These are phyloP conservation scores for Leccinum longicurvipes DNA, from an alignment of 768 basidiomycete species.

Conservation along the genomic window DNA sequence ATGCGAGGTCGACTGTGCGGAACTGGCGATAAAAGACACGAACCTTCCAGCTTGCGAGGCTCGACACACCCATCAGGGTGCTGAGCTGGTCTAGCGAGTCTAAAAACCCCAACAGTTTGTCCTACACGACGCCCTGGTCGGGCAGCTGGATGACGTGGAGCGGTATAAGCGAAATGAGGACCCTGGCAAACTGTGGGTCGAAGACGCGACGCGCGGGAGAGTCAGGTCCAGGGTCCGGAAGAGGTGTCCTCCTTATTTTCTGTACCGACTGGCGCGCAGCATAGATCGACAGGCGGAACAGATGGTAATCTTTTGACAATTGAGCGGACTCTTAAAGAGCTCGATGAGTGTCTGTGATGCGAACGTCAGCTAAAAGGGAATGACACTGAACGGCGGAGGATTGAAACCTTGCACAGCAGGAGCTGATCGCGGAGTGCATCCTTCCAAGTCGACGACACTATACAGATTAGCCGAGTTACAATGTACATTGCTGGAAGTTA, in stretches of 20 bases:
- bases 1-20: background rate
- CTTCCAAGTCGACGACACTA: conserved; percentile 49
- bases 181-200: conserved; percentile 65
- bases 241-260: conserved; percentile 23
- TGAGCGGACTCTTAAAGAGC: conserved; percentile 25
- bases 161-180: conserved; percentile 64
- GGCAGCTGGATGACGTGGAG: conserved; percentile 58
- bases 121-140: conserved; percentile 48
- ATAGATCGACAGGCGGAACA: conserved; percentile 15
- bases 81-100: conserved; percentile 56
- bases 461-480: conserved; percentile 8
- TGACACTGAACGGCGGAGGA: background rate
- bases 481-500: conserved; percentile 11
- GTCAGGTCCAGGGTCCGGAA: conserved; percentile 35
- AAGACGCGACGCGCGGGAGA: conserved; percentile 57
- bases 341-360: conserved; percentile 23
- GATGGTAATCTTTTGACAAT: conserved; percentile 25
- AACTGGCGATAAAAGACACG: background rate
- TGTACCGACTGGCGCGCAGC: conserved; percentile 17
- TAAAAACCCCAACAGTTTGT: conserved; percentile 45
- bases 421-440: conserved; percentile 52
- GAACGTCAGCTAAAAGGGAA: conserved; percentile 4
- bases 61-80: conserved; percentile 41
- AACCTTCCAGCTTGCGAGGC: conserved; percentile 65
- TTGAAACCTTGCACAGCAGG: conserved; percentile 52